Percentiles rank a stretch among this genome's conserved stretches.
Evolutionary conservation across 2,329 filamentous ascomycete genomes (phyloP).

Genomic region (Colletotrichum sansevieriae): DNA sequence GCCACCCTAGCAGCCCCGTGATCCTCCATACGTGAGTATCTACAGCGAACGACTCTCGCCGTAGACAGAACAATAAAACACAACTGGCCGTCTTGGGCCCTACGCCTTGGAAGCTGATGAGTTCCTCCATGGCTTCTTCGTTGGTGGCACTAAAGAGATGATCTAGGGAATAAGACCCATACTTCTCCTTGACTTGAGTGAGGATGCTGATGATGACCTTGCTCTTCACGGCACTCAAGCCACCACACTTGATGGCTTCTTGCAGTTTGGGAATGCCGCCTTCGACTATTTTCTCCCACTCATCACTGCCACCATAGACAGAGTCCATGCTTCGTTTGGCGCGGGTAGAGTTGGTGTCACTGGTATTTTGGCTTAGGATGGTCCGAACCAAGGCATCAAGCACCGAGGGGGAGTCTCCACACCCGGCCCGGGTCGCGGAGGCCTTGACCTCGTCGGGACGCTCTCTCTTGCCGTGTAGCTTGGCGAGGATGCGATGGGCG

Average conservation of each 20-base stretch:
- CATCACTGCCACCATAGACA: conserved; percentile 58
- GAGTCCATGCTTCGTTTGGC: conserved; percentile 66
- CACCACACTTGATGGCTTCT: conserved; percentile 78
- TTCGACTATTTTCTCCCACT: conserved; percentile 57
- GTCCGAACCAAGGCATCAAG: conserved; percentile 66
- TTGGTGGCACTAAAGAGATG: conserved; percentile 59
- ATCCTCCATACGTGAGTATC: conserved; percentile 67
- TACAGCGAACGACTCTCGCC: conserved; percentile 62
- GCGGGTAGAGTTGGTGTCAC: conserved; percentile 67
- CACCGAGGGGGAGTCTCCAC: conserved; percentile 63
- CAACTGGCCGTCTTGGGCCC: conserved; percentile 68
- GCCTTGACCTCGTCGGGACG: conserved; percentile 73
- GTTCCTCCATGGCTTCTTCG: conserved; percentile 63
- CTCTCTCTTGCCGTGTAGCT: conserved; percentile 73
- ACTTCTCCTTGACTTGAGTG: conserved; percentile 67
- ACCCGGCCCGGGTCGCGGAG: conserved; percentile 74
- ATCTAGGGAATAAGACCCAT: conserved; percentile 62
- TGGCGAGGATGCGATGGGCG: conserved; percentile 74
- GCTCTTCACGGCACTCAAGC: conserved; percentile 79
- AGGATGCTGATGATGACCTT: conserved; percentile 78
- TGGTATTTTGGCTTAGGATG: conserved; percentile 67
- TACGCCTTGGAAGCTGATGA: conserved; percentile 64
- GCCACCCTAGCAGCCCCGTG: conserved; percentile 63
- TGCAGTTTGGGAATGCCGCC: conserved; percentile 57
- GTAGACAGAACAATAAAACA: conserved; percentile 65